These are phyloP conservation scores for Pichia sp. DNA, from an alignment of 1,139 yeast genomes.

Conservation along the genomic window DNA sequence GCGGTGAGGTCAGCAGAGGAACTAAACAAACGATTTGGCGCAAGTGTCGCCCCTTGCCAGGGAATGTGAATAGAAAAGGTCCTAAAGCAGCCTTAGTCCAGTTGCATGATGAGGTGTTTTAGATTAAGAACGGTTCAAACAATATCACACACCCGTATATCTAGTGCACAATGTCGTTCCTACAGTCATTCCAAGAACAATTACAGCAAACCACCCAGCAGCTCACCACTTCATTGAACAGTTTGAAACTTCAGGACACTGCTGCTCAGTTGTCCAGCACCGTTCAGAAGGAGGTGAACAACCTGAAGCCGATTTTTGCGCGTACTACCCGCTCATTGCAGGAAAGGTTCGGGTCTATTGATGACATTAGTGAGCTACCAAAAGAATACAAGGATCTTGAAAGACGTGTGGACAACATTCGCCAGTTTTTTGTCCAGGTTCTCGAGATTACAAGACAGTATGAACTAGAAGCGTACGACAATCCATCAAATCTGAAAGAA, in stretches of 20 bases:
- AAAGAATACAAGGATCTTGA: slow-evolving; percentile 66
- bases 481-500: slow-evolving; percentile 67
- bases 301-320: slow-evolving; percentile 52
- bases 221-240: slow-evolving; percentile 20
- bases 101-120: too few species aligned
- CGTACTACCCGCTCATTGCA: slow-evolving; percentile 59
- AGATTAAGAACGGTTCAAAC: neutral
- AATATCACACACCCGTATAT: neutral
- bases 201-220: slow-evolving; percentile 24
- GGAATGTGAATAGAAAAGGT: neutral
- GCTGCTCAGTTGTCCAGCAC: slow-evolving; percentile 43
- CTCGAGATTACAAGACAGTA: slow-evolving; percentile 59
- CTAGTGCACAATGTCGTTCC: slow-evolving; percentile 13
- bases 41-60: neutral
- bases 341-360: slow-evolving; percentile 65
- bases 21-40: neutral
- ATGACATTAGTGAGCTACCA: slow-evolving; percentile 69
- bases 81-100: too few species aligned
- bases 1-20: neutral
- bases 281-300: slow-evolving; percentile 36
- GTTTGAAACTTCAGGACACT: slow-evolving; percentile 29
- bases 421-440: slow-evolving; percentile 55
- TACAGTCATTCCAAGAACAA: slow-evolving; percentile 22
- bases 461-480: slow-evolving; percentile 65
- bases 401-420: slow-evolving; percentile 58